These are phyloP conservation scores for Fragaria nilgerrensis DNA, from an alignment of 306 rosid species.

Conservation along the genomic window DNA sequence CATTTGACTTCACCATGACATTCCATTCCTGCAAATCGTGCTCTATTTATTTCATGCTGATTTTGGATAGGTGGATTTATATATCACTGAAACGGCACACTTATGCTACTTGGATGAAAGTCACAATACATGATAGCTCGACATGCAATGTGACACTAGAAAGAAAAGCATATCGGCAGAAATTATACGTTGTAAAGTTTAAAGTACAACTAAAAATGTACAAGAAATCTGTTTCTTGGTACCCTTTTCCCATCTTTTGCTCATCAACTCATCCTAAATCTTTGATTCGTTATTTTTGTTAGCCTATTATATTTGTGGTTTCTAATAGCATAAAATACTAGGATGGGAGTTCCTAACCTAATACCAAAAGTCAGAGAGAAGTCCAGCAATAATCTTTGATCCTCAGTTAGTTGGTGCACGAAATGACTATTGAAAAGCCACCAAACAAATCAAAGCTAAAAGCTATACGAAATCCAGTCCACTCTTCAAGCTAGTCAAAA, in stretches of 20 bases:
- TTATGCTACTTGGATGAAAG: background rate
- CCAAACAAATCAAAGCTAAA: background rate
- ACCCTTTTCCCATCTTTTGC: background rate
- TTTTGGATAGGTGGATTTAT: background rate
- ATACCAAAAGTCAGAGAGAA: background rate
- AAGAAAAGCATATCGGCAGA: background rate
- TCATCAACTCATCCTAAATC: background rate
- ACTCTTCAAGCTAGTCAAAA: background rate
- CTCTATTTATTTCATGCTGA: background rate
- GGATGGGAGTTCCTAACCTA: background rate
- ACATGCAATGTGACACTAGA: background rate
- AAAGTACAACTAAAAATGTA: background rate
- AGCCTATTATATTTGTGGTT: background rate
- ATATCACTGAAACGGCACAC: conserved; percentile 1
- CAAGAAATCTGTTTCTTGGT: background rate
- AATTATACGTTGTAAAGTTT: background rate
- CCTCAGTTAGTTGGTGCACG: background rate
- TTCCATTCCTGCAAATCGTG: background rate
- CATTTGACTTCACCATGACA: conserved; percentile 16
- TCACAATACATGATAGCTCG: background rate
- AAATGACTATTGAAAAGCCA: background rate
- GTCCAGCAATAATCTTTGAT: background rate
- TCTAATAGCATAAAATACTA: background rate
- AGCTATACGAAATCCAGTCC: background rate
- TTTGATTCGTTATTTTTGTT: background rate